Evolutionary conservation across 345 rosid species (phyloP).

Genomic region (Physaria fendleri): DNA sequence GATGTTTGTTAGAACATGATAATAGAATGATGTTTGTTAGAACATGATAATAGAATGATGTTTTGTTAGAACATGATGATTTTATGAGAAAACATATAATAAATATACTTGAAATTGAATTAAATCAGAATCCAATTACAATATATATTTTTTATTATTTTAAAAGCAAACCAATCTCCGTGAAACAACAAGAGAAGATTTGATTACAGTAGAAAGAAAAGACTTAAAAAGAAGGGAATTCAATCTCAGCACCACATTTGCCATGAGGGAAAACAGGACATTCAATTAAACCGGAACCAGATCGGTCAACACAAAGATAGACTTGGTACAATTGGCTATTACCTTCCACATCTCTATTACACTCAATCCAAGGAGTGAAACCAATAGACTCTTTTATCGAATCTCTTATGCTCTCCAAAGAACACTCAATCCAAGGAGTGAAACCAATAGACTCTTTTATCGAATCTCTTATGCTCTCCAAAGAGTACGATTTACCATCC

Average conservation of each 20-base stretch:
- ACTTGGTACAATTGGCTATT: constrained; percentile 80
- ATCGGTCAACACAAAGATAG: constrained; percentile 67
- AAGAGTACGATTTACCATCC: constrained; percentile 44
- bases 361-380: constrained; percentile 61
- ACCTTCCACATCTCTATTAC: constrained; percentile 57
- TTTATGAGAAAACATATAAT: too few species aligned
- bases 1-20: too few species aligned
- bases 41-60: too few species aligned
- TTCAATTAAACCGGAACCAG: constrained; percentile 54
- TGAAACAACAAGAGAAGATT: constrained; percentile 13
- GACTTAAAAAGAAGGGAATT: constrained; percentile 74
- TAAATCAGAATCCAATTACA: too few species aligned
- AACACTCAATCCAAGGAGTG: constrained; percentile 65
- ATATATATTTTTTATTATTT: too few species aligned
- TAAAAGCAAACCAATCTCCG: background rate
- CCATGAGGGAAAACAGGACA: constrained; percentile 72
- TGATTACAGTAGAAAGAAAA: too few species aligned
- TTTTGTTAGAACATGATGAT: too few species aligned
- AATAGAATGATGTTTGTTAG: too few species aligned
- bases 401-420: constrained; percentile 44
- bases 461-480: constrained; percentile 52
- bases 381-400: constrained; percentile 53
- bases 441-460: constrained; percentile 45
- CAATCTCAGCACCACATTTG: constrained; percentile 49
- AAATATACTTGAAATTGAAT: too few species aligned